A percentile compares a stretch with the other conserved stretches of the same genome.
phyloP scores from a whole-genome alignment of 257 asterid species.

The Nicotiana tabacum region DNA sequence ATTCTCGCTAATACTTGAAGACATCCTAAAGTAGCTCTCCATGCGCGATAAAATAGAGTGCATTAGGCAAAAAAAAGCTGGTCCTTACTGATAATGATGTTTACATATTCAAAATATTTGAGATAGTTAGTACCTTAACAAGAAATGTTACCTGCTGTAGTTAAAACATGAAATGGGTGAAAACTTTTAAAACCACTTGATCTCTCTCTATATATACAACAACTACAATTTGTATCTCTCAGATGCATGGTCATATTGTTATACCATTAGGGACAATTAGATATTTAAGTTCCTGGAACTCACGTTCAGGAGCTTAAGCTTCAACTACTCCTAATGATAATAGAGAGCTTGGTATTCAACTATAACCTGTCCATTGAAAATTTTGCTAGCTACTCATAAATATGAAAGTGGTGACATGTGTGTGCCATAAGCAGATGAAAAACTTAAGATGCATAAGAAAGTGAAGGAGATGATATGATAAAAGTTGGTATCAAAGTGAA shows the following conservation, averaged over 20 bases:
- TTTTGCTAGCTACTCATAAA: background rate
- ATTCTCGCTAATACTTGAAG: background rate
- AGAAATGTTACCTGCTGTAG: background rate
- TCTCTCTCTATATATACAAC: background rate
- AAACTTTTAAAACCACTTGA: background rate
- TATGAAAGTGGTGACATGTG: background rate
- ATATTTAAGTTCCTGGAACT: background rate
- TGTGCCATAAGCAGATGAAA: background rate
- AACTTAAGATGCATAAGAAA: background rate
- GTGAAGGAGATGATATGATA: background rate
- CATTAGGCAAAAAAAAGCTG: background rate
- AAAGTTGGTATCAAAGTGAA: background rate
- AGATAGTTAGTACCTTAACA: background rate
- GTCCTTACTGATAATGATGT: background rate
- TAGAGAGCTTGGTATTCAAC: background rate
- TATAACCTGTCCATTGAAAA: background rate
- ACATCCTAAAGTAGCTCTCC: background rate
- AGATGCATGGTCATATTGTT: constrained; percentile 2
- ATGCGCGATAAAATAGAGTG: background rate
- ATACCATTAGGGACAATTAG: constrained; percentile 6
- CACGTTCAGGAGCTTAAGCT: background rate
- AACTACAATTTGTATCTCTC: background rate
- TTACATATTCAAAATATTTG: background rate
- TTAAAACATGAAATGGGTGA: background rate
- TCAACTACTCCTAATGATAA: background rate